Conservation (phyloP, 768 basidiomycete genomes). For the Podaxis rugospora region DNA sequence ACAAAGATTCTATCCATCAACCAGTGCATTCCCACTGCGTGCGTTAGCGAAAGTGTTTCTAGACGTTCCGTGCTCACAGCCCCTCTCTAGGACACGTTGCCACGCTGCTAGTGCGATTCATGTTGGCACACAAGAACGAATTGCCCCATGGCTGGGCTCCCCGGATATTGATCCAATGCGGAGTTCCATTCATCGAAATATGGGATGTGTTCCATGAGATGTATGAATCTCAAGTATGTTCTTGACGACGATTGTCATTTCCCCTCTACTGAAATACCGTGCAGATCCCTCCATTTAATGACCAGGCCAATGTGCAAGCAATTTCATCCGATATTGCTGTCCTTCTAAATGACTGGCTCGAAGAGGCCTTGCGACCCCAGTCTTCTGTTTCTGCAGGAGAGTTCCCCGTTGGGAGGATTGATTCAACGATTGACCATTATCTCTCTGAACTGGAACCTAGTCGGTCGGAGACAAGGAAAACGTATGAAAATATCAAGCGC, state of each 20-base stretch:
- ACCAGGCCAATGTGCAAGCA: slow-evolving; percentile 72
- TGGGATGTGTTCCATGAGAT: slow-evolving; percentile 85
- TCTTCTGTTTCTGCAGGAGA: slow-evolving; percentile 57
- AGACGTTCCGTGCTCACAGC: background rate
- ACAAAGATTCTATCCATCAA: slow-evolving; percentile 86
- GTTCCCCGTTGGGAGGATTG: slow-evolving; percentile 76
- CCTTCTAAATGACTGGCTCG: slow-evolving; percentile 76
- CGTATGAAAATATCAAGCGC: slow-evolving; percentile 70
- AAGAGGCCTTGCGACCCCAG: slow-evolving; percentile 70
- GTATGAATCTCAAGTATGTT: slow-evolving; percentile 80
- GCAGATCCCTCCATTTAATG: slow-evolving; percentile 81
- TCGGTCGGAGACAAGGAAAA: slow-evolving; percentile 54
- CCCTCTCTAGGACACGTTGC: slow-evolving; percentile 66
- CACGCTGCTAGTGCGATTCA: slow-evolving; percentile 70
- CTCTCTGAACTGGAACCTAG: slow-evolving; percentile 62
- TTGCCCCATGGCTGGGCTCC: slow-evolving; percentile 81
- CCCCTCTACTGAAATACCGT: background rate
- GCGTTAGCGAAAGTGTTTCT: slow-evolving; percentile 26
- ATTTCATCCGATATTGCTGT: slow-evolving; percentile 81
- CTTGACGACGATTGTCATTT: background rate
- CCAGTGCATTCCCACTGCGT: slow-evolving; percentile 87
- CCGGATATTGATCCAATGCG: slow-evolving; percentile 72
- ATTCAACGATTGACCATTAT: slow-evolving; percentile 70
- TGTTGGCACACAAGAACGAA: slow-evolving; percentile 51
- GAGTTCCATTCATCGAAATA: slow-evolving; percentile 74